These are phyloP conservation scores for Mychonastes homosphaera DNA, from an alignment of 139 green algal species.

Conservation along the genomic window DNA sequence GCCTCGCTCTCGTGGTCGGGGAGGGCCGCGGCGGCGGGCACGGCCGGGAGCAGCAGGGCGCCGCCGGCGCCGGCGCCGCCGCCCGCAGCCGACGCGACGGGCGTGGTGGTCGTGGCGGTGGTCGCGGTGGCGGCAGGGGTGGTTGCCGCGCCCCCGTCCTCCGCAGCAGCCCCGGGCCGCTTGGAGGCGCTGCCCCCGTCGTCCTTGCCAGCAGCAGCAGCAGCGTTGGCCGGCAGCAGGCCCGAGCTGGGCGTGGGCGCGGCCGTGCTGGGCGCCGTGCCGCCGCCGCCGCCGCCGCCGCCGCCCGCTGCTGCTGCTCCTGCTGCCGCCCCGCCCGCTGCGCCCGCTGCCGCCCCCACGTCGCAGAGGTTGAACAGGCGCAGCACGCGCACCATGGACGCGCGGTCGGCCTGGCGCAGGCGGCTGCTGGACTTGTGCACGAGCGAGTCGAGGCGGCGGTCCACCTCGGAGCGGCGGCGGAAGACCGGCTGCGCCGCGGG, in stretches of 20 bases:
- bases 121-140: background rate
- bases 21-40: background rate
- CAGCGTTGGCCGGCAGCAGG: background rate
- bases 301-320: constrained; percentile 3
- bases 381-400: constrained; percentile 48
- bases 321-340: constrained; percentile 9
- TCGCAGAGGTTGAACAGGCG: constrained; percentile 90
- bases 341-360: constrained; percentile 33
- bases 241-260: constrained; percentile 3
- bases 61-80: constrained; percentile 10
- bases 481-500: background rate
- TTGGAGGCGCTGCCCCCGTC: no score
- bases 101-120: constrained; percentile 7
- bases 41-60: constrained; percentile 3
- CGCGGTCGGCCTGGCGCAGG: constrained; percentile 35
- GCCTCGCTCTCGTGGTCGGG: constrained; percentile 21
- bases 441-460: constrained; percentile 60
- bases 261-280: background rate
- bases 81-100: constrained; percentile 3
- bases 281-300: background rate
- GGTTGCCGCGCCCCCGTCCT: background rate
- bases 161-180: background rate
- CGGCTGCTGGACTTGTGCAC: constrained; percentile 31
- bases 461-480: constrained; percentile 58
- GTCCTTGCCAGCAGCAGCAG: no score